Percentiles rank a stretch among this genome's conserved stretches.
Evolutionary conservation across 129 eudicot genomes (phyloP).

Genomic region (Centella asiatica): DNA sequence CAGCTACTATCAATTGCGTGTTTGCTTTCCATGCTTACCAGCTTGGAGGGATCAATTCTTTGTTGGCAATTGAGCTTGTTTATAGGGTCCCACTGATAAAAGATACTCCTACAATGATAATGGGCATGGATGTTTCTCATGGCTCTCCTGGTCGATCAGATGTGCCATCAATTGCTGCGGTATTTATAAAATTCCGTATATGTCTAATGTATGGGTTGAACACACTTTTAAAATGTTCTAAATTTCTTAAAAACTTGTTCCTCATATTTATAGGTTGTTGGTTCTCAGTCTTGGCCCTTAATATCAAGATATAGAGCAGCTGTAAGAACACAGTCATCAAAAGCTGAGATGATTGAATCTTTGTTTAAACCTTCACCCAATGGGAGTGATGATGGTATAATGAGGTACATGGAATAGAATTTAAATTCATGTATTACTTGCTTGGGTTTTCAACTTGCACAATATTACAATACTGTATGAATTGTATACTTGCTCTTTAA

Average conservation of each 20-base stretch:
- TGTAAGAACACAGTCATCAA: constrained; percentile 85
- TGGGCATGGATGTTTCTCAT: constrained; percentile 98
- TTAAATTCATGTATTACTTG: too few relatives aligned
- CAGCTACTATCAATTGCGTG: background rate
- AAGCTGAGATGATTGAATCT: constrained; percentile 76
- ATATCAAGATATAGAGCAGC: constrained; percentile 92
- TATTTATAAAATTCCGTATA: constrained; percentile 22
- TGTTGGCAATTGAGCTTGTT: constrained; percentile 67
- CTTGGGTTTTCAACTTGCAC: too few relatives aligned
- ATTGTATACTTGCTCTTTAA: too few relatives aligned
- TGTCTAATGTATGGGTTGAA: constrained; percentile 6
- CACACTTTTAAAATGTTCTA: constrained; percentile 1
- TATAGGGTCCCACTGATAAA: constrained; percentile 49
- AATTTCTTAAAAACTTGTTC: too few relatives aligned
- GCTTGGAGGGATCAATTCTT: constrained; percentile 95
- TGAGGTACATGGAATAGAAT: constrained; percentile 84
- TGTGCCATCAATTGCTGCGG: constrained; percentile 93
- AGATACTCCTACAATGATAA: constrained; percentile 89
- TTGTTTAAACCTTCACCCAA: constrained; percentile 66
- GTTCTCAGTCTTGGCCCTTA: constrained; percentile 79
- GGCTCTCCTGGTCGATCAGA: constrained; percentile 80
- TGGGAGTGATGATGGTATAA: constrained; percentile 86
- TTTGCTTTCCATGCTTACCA: constrained; percentile 11
- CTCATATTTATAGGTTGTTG: constrained; percentile 77
- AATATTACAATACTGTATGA: too few relatives aligned